Conservation (phyloP, 345 rosid genomes). For the Clausena lansium region DNA sequence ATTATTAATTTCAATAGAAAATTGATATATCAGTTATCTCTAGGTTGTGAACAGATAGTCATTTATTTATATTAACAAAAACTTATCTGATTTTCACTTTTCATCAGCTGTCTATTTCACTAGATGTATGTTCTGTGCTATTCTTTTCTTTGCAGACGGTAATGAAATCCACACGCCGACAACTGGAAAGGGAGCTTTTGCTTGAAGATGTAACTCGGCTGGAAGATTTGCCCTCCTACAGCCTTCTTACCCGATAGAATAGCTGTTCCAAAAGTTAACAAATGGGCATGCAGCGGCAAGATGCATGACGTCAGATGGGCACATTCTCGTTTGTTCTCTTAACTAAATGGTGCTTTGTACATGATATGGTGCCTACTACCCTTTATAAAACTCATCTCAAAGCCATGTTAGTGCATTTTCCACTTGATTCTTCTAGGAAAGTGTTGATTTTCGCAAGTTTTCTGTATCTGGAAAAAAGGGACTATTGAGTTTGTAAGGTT, state of each 20-base stretch:
- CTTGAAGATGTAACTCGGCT: constrained; percentile 61
- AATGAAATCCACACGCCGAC: constrained; percentile 84
- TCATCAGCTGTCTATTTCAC: background rate
- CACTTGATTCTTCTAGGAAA: constrained; percentile 5
- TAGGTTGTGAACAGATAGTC: background rate
- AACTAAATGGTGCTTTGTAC: constrained; percentile 24
- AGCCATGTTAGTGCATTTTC: constrained; percentile 6
- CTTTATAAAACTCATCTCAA: background rate
- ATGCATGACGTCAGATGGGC: constrained; percentile 9
- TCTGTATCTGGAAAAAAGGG: background rate
- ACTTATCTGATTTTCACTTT: background rate
- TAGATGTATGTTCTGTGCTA: background rate
- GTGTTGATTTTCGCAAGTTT: constrained; percentile 4
- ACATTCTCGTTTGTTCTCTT: constrained; percentile 1
- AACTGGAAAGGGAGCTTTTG: constrained; percentile 87
- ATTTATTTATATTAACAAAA: background rate
- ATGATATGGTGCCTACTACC: constrained; percentile 1
- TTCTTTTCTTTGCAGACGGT: constrained; percentile 47
- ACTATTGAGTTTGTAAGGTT: constrained; percentile 8
- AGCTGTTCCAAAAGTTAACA: constrained; percentile 20
- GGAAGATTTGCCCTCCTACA: constrained; percentile 82
- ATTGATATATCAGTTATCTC: background rate
- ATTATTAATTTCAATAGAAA: background rate
- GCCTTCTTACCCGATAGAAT: constrained; percentile 51
- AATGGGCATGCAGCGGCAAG: constrained; percentile 27